Percentiles rank a stretch among this genome's conserved stretches.
These are phyloP conservation scores for Euphrasia arctica DNA, from an alignment of 305 asterid genomes.

Conservation along the genomic window DNA sequence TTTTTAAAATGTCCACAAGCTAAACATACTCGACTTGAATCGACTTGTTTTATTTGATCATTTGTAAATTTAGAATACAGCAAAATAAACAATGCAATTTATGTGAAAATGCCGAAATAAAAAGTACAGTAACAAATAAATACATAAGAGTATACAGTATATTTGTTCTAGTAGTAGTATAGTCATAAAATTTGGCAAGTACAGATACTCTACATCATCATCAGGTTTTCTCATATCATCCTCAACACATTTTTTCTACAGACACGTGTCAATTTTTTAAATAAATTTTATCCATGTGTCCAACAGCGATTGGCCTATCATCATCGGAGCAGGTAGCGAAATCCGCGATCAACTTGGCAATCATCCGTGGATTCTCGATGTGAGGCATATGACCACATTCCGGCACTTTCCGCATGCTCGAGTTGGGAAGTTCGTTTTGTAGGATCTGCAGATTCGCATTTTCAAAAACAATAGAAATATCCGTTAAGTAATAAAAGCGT, in stretches of 20 bases:
- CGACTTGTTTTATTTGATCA: too few species aligned
- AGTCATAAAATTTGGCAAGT: background rate
- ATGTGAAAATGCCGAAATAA: too few species aligned
- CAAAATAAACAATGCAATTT: too few species aligned
- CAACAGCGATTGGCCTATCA: slow-evolving; percentile 20
- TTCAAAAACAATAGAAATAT: background rate
- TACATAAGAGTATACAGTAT: too few species aligned
- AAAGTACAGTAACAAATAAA: too few species aligned
- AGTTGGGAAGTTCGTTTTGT: slow-evolving; percentile 52
- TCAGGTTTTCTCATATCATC: background rate
- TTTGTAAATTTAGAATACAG: too few species aligned
- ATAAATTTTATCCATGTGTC: slow-evolving; percentile 2
- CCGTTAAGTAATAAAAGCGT: too few species aligned
- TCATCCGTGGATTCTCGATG: slow-evolving; percentile 66
- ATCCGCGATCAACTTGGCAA: slow-evolving; percentile 58
- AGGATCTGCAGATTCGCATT: slow-evolving; percentile 48
- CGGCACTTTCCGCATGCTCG: slow-evolving; percentile 42
- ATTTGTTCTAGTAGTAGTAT: background rate
- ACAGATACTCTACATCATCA: background rate
- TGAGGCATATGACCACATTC: slow-evolving; percentile 82
- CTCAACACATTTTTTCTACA: slow-evolving; percentile 19
- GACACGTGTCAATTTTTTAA: slow-evolving; percentile 14
- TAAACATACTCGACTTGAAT: too few species aligned
- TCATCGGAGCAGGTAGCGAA: slow-evolving; percentile 31
- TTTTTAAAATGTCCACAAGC: too few species aligned